phyloP scores from a whole-genome alignment of 2,329 filamentous ascomycete genomes.

The Stromatinia cepivora region DNA sequence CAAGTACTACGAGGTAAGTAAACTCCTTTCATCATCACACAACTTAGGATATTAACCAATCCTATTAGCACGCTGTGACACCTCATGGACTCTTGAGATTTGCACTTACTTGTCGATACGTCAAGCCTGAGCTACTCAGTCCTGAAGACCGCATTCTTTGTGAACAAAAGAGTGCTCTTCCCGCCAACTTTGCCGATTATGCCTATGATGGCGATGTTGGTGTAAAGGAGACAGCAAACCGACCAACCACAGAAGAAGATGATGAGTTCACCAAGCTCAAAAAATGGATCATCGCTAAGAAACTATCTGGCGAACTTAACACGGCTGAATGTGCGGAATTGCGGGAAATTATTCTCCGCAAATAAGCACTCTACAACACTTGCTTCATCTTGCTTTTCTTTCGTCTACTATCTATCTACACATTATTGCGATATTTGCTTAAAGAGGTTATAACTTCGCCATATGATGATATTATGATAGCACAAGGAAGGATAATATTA shows the following conservation, averaged over 20 bases:
- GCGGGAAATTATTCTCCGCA: not conserved
- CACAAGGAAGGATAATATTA: not conserved
- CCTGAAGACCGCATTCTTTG: constrained; percentile 30
- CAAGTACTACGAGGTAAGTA: constrained; percentile 54
- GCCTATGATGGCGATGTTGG: constrained; percentile 40
- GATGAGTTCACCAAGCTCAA: constrained; percentile 7
- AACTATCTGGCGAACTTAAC: not conserved
- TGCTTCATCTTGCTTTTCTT: not conserved
- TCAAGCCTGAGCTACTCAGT: constrained; percentile 48
- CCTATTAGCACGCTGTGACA: constrained; percentile 51
- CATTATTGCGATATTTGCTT: not conserved
- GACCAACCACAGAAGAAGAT: not conserved
- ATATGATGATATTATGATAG: not conserved
- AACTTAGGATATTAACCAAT: constrained; percentile 29
- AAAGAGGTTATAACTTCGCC: not conserved
- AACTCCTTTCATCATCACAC: too few species aligned
- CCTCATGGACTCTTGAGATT: constrained; percentile 54
- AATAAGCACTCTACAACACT: not conserved
- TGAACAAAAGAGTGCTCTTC: constrained; percentile 35
- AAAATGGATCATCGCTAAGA: not conserved
- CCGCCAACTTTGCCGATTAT: constrained; percentile 37
- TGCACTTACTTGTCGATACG: constrained; percentile 56
- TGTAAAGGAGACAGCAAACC: not conserved
- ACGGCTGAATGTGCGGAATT: not conserved
- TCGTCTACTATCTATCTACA: not conserved